Evolutionary conservation across 495 filamentous ascomycete species (phyloP).

Genomic region (Schizothecium vesticola): DNA sequence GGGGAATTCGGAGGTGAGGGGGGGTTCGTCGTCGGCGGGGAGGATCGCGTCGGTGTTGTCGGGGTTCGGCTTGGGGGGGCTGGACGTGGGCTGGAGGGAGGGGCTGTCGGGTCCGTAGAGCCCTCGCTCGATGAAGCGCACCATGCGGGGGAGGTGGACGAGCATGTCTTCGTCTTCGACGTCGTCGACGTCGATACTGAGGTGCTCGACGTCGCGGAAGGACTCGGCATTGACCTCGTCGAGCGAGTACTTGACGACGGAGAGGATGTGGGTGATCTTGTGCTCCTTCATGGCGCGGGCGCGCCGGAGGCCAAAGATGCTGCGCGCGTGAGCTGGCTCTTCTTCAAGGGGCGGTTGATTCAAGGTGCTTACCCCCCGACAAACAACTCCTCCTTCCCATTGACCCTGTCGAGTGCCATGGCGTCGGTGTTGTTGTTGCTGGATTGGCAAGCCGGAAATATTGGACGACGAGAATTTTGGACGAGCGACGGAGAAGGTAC

Average conservation of each 20-base stretch:
- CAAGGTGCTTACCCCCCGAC: conserved; percentile 67
- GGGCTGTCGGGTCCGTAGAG: conserved; percentile 33
- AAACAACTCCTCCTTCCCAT: conserved; percentile 69
- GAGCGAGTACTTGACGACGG: conserved; percentile 52
- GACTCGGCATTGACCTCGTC: conserved; percentile 27
- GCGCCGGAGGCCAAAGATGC: conserved; percentile 69
- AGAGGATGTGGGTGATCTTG: conserved; percentile 88
- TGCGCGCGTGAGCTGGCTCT: conserved; percentile 36
- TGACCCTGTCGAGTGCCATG: conserved; percentile 45
- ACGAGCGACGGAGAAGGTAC: background rate
- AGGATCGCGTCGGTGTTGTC: conserved; percentile 5
- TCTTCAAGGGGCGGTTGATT: background rate
- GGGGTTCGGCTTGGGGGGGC: conserved; percentile 11
- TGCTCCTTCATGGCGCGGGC: conserved; percentile 59
- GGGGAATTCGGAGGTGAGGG: background rate
- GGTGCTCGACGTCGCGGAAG: conserved; percentile 56
- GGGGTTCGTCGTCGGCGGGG: background rate
- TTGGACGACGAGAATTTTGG: background rate
- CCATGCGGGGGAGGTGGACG: conserved; percentile 67
- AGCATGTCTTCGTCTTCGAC: conserved; percentile 80
- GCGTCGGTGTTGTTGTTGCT: background rate
- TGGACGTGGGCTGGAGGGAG: conserved; percentile 51
- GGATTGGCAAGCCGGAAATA: background rate
- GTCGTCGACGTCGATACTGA: conserved; percentile 81
- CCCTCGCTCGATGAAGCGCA: conserved; percentile 76